Base-by-base conservation (phyloP, 768 basidiomycete genomes). In the Mycena filopes region DNA sequence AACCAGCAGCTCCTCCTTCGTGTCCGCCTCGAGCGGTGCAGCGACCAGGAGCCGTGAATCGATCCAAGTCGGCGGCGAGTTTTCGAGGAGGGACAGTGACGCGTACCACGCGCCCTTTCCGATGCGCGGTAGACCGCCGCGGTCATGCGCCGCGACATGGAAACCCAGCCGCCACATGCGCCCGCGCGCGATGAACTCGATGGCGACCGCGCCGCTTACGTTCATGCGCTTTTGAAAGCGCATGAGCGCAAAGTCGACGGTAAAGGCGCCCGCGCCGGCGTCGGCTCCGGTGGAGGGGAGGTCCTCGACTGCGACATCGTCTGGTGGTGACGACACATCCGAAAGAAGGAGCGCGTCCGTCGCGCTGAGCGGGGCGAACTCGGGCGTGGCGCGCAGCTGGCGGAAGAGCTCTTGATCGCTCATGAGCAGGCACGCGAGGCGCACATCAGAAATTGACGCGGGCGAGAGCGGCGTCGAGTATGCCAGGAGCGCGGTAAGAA, bases 181-280 rank as follows among this genome's bases (percentile, higher is more conserved):
- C 51, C 83, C 78, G 69, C 83, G 73, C 7, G 90, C 89, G 58
- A 92, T 89, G 64, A 92, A 92, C 63, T 93, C 90, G 20, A 90
- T 71, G 8, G 67, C 70, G 41, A 91, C 83, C 21, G 77, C 60
- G 61, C 84, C 84, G 25, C 85, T 81, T 16, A 91, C 83, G 26
- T 86, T 79, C 89, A 93, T 89, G n/a, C 91, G 82, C 69, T 86
- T 88, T 73, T 90, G 89, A 75, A 91, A 93, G 45, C 85, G 81
- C 21, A 83, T 80, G 21, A 89, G 78, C 23, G 77, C 77, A 54
- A 91, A 82, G 26, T 80, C 74, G 4, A 81, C 86, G 0, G 79
- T 82, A 63, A 93, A 93, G 0, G 83, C 78, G 0, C 84, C 85
- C 41, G 83, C 81, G 48, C 85, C 82, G 0, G 81, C 80, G 0